A percentile compares a stretch with the other conserved stretches of the same genome.
phyloP scores from a whole-genome alignment of 1,284 basidiomycete genomes.

The Athelia psychrophila region DNA sequence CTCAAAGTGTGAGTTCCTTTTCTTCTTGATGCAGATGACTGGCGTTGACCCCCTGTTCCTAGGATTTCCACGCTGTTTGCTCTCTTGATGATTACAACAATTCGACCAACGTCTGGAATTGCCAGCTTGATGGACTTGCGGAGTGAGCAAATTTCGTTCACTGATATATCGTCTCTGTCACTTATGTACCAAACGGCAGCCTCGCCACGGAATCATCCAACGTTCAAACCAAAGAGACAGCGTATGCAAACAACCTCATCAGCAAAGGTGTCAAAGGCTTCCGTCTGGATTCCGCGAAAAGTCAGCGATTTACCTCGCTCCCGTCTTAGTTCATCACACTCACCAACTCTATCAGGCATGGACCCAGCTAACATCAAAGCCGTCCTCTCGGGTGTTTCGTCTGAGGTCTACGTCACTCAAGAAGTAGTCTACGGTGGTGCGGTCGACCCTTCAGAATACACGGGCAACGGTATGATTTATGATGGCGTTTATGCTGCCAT shows the following conservation, averaged over 20 bases:
- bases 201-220: slow-evolving; percentile 57
- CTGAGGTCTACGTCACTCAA: slow-evolving; percentile 52
- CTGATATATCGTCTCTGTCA: not conserved
- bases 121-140: slow-evolving; percentile 52
- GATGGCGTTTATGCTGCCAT: not conserved
- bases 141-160: slow-evolving; percentile 41
- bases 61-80: too few relatives aligned
- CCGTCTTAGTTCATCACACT: slow-evolving; percentile 4
- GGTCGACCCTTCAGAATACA: slow-evolving; percentile 54
- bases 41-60: too few relatives aligned
- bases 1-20: slow-evolving; percentile 46
- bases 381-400: slow-evolving; percentile 44
- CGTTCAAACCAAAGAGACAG: slow-evolving; percentile 49
- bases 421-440: slow-evolving; percentile 55
- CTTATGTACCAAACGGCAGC: slow-evolving; percentile 22
- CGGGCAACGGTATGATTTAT: slow-evolving; percentile 39
- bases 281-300: slow-evolving; percentile 65
- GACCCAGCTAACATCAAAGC: slow-evolving; percentile 48
- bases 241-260: slow-evolving; percentile 59
- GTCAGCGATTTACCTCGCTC: slow-evolving; percentile 29
- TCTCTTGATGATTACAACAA: slow-evolving; percentile 40
- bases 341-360: slow-evolving; percentile 41
- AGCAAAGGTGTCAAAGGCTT: slow-evolving; percentile 64
- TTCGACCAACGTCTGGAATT: slow-evolving; percentile 54
- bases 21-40: too few relatives aligned